Conservation (phyloP, 352 stramenopile species). For the Phytopythium ostracodes region DNA sequence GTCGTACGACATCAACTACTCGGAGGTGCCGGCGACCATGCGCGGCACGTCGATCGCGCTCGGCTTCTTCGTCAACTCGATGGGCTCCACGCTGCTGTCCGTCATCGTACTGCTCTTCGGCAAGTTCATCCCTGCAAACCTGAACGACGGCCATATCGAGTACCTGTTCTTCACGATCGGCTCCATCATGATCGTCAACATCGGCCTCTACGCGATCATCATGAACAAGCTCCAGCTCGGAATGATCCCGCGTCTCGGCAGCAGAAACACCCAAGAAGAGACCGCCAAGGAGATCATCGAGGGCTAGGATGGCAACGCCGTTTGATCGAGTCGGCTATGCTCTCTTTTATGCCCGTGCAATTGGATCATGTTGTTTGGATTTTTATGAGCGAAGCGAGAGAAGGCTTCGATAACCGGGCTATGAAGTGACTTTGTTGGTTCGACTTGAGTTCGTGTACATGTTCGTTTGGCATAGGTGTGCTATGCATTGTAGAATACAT, state of each 20-base stretch:
- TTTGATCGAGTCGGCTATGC: neutral
- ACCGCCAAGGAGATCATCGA: neutral
- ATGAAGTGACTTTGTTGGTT: neutral
- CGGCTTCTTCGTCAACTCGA: conserved; percentile 32
- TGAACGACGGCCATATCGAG: conserved; percentile 58
- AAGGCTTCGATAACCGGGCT: neutral
- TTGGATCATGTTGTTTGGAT: neutral
- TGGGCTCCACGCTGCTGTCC: conserved; percentile 44
- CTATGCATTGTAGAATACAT: too few species aligned
- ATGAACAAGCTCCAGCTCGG: conserved; percentile 27
- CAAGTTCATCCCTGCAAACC: conserved; percentile 32
- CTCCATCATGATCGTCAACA: conserved; percentile 25
- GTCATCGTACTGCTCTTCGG: conserved; percentile 52
- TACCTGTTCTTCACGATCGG: conserved; percentile 27
- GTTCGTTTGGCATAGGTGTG: too few species aligned
- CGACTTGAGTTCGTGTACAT: too few species aligned
- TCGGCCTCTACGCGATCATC: conserved; percentile 26
- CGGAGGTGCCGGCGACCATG: conserved; percentile 24
- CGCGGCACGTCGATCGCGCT: conserved; percentile 27
- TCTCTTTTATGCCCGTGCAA: neutral
- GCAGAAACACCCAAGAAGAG: conserved; percentile 1
- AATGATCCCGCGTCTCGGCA: conserved; percentile 14
- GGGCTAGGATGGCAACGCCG: neutral
- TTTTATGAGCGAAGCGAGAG: neutral
- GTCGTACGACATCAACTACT: conserved; percentile 34